phyloP scores from a whole-genome alignment of 2,329 filamentous ascomycete genomes.

The Teratosphaeria gauchensis region DNA sequence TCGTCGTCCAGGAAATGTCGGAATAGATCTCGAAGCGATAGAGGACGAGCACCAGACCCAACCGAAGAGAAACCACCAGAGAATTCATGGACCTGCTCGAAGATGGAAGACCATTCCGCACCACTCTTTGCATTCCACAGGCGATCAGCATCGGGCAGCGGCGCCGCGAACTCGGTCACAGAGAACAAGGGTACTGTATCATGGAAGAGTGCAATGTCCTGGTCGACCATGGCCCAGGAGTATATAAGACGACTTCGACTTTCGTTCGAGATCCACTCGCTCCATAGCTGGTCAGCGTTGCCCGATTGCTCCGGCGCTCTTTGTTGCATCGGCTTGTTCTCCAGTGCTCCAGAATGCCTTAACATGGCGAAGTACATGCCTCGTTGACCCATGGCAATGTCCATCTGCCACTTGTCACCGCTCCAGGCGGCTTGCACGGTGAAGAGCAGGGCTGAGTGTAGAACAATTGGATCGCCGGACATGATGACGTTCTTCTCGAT shows the following conservation, averaged over 20 bases:
- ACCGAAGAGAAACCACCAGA: slow-evolving; percentile 45
- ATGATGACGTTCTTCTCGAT: slow-evolving; percentile 64
- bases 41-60: slow-evolving; percentile 42
- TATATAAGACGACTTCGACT: slow-evolving; percentile 58
- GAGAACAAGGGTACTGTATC: slow-evolving; percentile 54
- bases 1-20: slow-evolving; percentile 58
- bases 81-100: slow-evolving; percentile 51
- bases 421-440: slow-evolving; percentile 62
- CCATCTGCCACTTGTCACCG: slow-evolving; percentile 70
- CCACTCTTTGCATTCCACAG: slow-evolving; percentile 54
- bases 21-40: slow-evolving; percentile 57
- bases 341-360: slow-evolving; percentile 58
- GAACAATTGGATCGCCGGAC: slow-evolving; percentile 53
- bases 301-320: slow-evolving; percentile 37
- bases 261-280: slow-evolving; percentile 56
- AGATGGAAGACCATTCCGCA: slow-evolving; percentile 49
- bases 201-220: slow-evolving; percentile 59
- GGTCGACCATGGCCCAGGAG: slow-evolving; percentile 66
- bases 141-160: slow-evolving; percentile 53
- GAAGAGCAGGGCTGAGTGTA: slow-evolving; percentile 58
- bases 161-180: slow-evolving; percentile 54
- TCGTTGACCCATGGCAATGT: slow-evolving; percentile 63
- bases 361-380: slow-evolving; percentile 67
- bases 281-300: slow-evolving; percentile 48
- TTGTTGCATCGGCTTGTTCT: slow-evolving; percentile 36